Evolutionary conservation across 495 filamentous ascomycete species (phyloP).

Genomic region (Neohortaea acidophila): DNA sequence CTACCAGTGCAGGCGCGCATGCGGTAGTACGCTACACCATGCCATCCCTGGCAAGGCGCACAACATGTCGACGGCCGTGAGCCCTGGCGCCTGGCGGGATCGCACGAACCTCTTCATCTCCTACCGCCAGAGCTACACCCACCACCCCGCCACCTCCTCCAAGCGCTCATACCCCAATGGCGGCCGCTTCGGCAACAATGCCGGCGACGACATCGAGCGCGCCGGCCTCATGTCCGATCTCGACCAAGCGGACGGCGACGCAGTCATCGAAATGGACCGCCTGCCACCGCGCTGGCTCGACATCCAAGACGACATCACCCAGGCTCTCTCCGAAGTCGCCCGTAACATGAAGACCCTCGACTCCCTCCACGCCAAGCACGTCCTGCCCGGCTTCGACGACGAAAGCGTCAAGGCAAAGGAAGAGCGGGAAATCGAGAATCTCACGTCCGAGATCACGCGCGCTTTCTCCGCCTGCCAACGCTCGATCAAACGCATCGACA

Average conservation of each 20-base stretch:
- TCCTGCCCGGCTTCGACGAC: constrained; percentile 91
- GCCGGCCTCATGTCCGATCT: constrained; percentile 69
- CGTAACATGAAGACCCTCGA: constrained; percentile 71
- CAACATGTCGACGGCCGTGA: constrained; percentile 7
- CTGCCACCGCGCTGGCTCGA: constrained; percentile 93
- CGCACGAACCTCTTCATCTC: constrained; percentile 98
- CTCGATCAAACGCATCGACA: constrained; percentile 71
- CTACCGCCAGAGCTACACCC: constrained; percentile 94
- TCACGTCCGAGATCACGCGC: constrained; percentile 79
- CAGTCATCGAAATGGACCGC: constrained; percentile 95
- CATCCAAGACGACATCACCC: constrained; percentile 81
- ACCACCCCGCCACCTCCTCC: constrained; percentile 78
- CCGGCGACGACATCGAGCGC: constrained; percentile 42
- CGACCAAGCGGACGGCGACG: constrained; percentile 75
- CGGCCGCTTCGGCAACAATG: constrained; percentile 45
- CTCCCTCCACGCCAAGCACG: constrained; percentile 89
- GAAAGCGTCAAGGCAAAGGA: constrained; percentile 71
- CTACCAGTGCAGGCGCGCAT: no score
- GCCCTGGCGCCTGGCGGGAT: constrained; percentile 58
- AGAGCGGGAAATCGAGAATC: constrained; percentile 72
- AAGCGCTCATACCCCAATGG: constrained; percentile 45
- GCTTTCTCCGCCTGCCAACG: constrained; percentile 81
- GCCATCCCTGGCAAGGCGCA: no score
- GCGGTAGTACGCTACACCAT: no score
- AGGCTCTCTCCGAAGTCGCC: constrained; percentile 65